Conservation (phyloP, 2,329 filamentous ascomycete species). For the Didymella keratinophila region DNA sequence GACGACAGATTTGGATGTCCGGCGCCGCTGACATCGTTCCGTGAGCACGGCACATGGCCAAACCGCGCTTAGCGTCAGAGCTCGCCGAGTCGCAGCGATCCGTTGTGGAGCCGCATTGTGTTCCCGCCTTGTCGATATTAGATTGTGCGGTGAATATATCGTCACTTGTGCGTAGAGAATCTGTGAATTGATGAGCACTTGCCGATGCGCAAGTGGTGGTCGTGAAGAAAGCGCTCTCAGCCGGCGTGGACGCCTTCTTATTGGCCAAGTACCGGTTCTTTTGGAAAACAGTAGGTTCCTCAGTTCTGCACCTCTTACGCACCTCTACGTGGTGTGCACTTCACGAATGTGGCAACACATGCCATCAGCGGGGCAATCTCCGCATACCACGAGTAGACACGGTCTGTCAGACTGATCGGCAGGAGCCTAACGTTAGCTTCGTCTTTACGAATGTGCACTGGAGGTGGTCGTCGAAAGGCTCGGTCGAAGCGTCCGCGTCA, state of each 20-base stretch:
- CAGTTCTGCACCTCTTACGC: neutral
- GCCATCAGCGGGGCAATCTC: neutral
- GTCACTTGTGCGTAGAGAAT: neutral
- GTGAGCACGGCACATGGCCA: neutral
- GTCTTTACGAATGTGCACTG: no score
- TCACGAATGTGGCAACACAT: neutral
- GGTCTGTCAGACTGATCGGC: neutral
- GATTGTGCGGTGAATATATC: neutral
- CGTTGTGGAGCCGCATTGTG: constrained; percentile 1
- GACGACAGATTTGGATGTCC: neutral
- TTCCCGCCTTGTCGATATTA: neutral
- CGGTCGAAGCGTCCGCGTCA: neutral
- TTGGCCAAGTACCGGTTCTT: neutral
- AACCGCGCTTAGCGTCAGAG: constrained; percentile 1
- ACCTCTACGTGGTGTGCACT: neutral
- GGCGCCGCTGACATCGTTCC: constrained; percentile 12
- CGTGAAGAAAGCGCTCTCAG: neutral
- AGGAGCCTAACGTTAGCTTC: no score
- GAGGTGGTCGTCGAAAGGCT: neutral
- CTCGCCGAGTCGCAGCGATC: neutral
- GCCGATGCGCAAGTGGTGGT: neutral
- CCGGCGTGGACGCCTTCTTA: neutral
- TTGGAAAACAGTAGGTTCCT: neutral
- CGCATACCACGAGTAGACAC: neutral
- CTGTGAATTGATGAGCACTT: neutral